Evolutionary conservation across 257 asterid genomes (phyloP).

Genomic region (Gentiana dahurica): DNA sequence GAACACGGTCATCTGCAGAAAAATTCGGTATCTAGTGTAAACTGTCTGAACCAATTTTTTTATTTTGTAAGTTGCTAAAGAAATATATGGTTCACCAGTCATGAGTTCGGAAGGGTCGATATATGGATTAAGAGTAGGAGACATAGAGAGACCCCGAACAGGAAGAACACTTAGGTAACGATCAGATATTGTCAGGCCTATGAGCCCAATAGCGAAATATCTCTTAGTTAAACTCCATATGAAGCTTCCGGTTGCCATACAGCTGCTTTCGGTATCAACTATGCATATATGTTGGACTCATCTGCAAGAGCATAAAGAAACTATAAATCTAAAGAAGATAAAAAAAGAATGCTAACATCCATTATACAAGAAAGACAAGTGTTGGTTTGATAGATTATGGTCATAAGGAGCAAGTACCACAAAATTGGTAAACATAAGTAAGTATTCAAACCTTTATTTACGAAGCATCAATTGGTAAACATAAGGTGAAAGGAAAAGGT

Average conservation of each 20-base stretch:
- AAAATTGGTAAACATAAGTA: too few species aligned
- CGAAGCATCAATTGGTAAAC: too few species aligned
- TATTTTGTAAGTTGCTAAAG: background rate
- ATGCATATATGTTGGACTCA: slow-evolving; percentile 4
- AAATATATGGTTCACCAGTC: slow-evolving; percentile 26
- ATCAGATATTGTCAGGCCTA: slow-evolving; percentile 65
- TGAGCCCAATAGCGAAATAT: slow-evolving; percentile 44
- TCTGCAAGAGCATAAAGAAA: background rate
- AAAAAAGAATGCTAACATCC: too few species aligned
- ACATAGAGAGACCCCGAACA: slow-evolving; percentile 82
- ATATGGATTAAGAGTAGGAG: slow-evolving; percentile 75
- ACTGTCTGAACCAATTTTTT: background rate
- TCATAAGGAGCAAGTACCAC: too few species aligned
- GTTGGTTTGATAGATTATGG: too few species aligned
- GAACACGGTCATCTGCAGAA: slow-evolving; percentile 57
- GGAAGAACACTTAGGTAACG: slow-evolving; percentile 56
- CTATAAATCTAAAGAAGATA: too few species aligned
- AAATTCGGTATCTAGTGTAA: background rate
- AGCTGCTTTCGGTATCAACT: slow-evolving; percentile 9
- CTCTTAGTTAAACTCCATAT: slow-evolving; percentile 41
- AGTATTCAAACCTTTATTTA: too few species aligned
- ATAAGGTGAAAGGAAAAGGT: too few species aligned
- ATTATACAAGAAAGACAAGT: too few species aligned
- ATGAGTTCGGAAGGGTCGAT: slow-evolving; percentile 17
- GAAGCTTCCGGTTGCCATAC: slow-evolving; percentile 36